These are phyloP conservation scores for Babesia bovis DNA, from an alignment of 169 alveolate species.

Conservation along the genomic window DNA sequence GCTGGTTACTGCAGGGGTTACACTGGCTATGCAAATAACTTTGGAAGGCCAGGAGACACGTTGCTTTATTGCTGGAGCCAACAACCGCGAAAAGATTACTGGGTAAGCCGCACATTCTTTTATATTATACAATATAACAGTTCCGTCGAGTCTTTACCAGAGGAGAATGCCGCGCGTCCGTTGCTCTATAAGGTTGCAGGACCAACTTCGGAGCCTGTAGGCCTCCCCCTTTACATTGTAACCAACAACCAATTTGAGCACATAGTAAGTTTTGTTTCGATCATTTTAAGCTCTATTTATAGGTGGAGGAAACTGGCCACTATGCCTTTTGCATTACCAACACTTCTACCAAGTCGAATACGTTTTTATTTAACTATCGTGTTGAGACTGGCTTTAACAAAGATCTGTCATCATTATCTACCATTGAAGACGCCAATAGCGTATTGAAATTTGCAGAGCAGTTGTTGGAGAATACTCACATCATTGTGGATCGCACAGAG, in stretches of 20 bases:
- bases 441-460: constrained; percentile 43
- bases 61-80: constrained; percentile 25
- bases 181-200: constrained; percentile 7
- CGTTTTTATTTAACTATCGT: constrained; percentile 36
- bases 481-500: constrained; percentile 58
- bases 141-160: constrained; percentile 22
- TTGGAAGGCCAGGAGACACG: constrained; percentile 19
- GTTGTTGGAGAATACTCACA: constrained; percentile 52
- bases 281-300: not conserved
- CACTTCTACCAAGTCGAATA: constrained; percentile 2
- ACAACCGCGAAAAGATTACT: constrained; percentile 9
- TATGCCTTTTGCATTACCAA: constrained; percentile 54
- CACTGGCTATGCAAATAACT: constrained; percentile 16
- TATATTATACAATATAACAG: not conserved
- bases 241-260: constrained; percentile 19
- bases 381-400: constrained; percentile 46
- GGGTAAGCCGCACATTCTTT: not conserved
- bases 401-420: constrained; percentile 43
- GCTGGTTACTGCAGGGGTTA: constrained; percentile 7
- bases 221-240: not conserved
- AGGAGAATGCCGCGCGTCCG: not conserved
- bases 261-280: not conserved
- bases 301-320: constrained; percentile 55
- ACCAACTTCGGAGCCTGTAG: not conserved
- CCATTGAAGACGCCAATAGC: constrained; percentile 56